Conservation (phyloP, 306 rosid species). For the Delonix regia region DNA sequence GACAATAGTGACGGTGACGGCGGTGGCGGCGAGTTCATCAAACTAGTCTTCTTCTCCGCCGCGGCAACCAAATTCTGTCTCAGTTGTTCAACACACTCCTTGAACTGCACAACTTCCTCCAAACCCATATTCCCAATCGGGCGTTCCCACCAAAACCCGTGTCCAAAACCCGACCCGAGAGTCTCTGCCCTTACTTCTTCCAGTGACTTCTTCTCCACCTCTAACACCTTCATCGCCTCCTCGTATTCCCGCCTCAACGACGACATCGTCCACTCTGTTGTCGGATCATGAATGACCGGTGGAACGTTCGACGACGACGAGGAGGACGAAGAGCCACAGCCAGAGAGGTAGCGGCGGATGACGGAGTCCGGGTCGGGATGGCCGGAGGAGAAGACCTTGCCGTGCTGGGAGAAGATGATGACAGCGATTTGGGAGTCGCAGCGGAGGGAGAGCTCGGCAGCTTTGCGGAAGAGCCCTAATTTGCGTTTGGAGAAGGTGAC, state of each 20-base stretch:
- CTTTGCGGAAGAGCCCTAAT: conserved; percentile 65
- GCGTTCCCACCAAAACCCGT: conserved; percentile 27
- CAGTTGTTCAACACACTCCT: not conserved
- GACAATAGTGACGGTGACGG: no score
- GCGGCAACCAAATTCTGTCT: not conserved
- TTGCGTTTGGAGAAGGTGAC: conserved; percentile 66
- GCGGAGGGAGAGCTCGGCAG: conserved; percentile 61
- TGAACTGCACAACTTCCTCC: conserved; percentile 31
- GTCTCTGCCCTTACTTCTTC: not conserved
- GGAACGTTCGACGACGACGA: not conserved
- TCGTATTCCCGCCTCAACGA: not conserved
- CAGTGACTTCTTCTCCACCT: not conserved
- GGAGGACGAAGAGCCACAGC: not conserved
- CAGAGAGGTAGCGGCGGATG: not conserved
- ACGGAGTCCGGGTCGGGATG: conserved; percentile 38
- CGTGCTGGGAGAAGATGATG: conserved; percentile 55
- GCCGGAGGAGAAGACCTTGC: conserved; percentile 55
- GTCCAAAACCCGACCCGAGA: rapidly evolving
- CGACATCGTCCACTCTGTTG: not conserved
- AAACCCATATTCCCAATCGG: conserved; percentile 27
- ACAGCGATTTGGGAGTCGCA: conserved; percentile 50
- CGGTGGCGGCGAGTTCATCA: not conserved
- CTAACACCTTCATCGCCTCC: not conserved
- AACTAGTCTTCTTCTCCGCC: not conserved
- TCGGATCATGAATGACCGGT: not conserved